phyloP scores from a whole-genome alignment of 1,139 yeast genomes.

The Hyphopichia wangnamkhiaoensis region DNA sequence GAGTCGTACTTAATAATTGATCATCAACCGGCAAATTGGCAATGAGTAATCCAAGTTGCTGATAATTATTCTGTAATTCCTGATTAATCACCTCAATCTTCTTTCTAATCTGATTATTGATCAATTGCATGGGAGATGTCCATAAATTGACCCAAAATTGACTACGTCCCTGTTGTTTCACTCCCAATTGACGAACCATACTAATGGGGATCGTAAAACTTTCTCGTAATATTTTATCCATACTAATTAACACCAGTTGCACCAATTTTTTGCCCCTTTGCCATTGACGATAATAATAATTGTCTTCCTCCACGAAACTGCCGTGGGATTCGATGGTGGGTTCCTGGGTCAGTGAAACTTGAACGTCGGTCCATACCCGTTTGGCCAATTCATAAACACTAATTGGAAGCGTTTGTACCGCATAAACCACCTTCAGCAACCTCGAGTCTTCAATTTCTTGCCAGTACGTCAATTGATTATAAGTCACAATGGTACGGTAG shows the following conservation, averaged over 20 bases:
- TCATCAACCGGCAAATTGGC: constrained; percentile 23
- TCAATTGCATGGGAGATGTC: constrained; percentile 32
- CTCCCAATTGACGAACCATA: constrained; percentile 7
- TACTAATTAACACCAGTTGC: not conserved
- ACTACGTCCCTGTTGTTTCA: too few species aligned
- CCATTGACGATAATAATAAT: not conserved
- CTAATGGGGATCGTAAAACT: constrained; percentile 3
- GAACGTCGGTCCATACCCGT: constrained; percentile 10
- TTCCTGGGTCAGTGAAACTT: constrained; percentile 3
- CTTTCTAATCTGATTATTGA: constrained; percentile 22
- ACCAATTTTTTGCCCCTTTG: not conserved
- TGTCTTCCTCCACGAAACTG: constrained; percentile 5
- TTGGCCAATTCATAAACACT: constrained; percentile 17
- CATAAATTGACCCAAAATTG: constrained; percentile 17
- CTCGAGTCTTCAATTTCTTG: constrained; percentile 26
- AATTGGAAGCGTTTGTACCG: constrained; percentile 36
- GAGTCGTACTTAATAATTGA: not conserved
- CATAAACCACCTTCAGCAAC: constrained; percentile 29
- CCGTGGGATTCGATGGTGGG: not conserved
- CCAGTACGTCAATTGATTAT: constrained; percentile 42
- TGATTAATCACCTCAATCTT: constrained; percentile 19
- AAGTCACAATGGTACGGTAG: constrained; percentile 35
- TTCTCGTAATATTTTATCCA: not conserved
- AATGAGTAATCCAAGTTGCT: constrained; percentile 32
- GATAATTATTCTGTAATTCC: constrained; percentile 25